Evolutionary conservation across 441 rosid genomes (phyloP), one percentile per base, ranked within the genome.

Genomic region (Hypseocharis bilobata): DNA sequence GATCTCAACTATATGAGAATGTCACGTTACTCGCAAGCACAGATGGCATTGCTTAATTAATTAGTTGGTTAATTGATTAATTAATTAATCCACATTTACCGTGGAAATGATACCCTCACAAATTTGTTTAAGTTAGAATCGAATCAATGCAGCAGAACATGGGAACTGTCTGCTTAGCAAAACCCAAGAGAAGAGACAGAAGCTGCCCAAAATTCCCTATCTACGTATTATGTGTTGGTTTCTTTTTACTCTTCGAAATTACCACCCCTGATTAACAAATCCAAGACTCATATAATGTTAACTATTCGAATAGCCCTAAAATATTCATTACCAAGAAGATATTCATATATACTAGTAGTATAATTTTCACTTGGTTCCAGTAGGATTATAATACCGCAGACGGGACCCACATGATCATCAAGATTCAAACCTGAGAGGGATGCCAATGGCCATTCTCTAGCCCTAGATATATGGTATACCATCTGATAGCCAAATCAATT

Each of bases 151-250:
- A 58, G n/a, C 6, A 51, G 14, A 16, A 5, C 2, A n/a, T 16
- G n/a, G 19, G n/a, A 11, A 11, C 11, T 44, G 36, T 28, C 6
- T 29, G 28, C 28, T n/a, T 16, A 29, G 51, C 23, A 71, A 69
- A 66, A 16, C 32, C 78, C 64, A 68, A 40, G 51, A 42, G 64
- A 70, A 66, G 68, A 52, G 78, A 81, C 78, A 55, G 59, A 64
- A 36, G 70, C 47, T 62, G 71, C 26, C 49, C 62, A 16, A 16
- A 64, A 57, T 62, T 62, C 68, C 62, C 42, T 13, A 4, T 6
- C 34, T 42, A 30, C 8, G 76, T 62, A 68, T 75, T 29, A 67
- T 38, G 36, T 72, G 72, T 28, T 68, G 72, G n/a, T 70, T 55
- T 51, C n/a, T 63, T 64, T 58, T 25, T 55, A 4, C 52, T 11